phyloP scores from a whole-genome alignment of 2,329 filamentous ascomycete genomes.

The Aspergillus persii region DNA sequence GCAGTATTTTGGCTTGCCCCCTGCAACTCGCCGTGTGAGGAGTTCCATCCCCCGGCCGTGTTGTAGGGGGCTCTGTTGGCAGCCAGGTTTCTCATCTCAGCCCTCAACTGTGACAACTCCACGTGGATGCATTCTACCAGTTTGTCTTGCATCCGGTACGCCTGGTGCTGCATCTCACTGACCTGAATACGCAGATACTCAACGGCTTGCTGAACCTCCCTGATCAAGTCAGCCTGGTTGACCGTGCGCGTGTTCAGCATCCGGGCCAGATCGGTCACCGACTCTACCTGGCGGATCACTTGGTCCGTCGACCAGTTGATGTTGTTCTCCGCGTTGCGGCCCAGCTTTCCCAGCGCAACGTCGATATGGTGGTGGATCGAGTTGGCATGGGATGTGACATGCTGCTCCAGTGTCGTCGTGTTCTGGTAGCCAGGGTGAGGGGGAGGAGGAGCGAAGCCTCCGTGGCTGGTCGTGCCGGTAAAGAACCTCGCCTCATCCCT shows the following conservation, averaged over 20 bases:
- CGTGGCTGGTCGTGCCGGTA: constrained; percentile 18
- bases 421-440: constrained; percentile 22
- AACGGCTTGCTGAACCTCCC: constrained; percentile 11
- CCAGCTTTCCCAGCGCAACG: constrained; percentile 10
- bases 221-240: constrained; percentile 14
- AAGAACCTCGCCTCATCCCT: constrained; percentile 4
- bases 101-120: constrained; percentile 14
- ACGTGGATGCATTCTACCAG: constrained; percentile 8
- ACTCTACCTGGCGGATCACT: constrained; percentile 19
- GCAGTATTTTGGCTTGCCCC: not conserved
- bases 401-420: constrained; percentile 22
- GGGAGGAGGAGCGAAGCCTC: constrained; percentile 25
- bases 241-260: constrained; percentile 13
- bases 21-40: constrained; percentile 1
- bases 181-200: constrained; percentile 15
- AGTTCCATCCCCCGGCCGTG: not conserved
- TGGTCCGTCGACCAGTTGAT: constrained; percentile 23
- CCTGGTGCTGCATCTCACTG: constrained; percentile 9
- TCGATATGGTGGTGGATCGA: constrained; percentile 23
- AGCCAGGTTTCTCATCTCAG: constrained; percentile 10
- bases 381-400: constrained; percentile 17
- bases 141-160: constrained; percentile 11
- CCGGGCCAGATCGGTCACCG: constrained; percentile 15
- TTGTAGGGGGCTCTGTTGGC: constrained; percentile 1
- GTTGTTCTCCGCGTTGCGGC: constrained; percentile 16